Base-by-base conservation (phyloP, 176 grass and related monocot species). In the Eleusine coracana region DNA sequence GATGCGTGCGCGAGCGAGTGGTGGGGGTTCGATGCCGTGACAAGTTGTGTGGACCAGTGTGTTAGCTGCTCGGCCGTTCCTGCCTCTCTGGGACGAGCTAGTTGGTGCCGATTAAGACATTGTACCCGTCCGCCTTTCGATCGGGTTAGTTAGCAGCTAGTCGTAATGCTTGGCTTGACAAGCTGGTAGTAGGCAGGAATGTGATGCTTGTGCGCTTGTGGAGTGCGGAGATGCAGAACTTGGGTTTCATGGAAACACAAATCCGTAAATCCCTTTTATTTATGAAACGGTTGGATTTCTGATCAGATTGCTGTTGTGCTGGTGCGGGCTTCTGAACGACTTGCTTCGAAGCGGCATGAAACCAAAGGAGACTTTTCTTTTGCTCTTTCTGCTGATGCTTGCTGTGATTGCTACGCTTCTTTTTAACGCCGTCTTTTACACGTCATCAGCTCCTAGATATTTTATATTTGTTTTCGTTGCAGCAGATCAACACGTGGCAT, bases 271-370 rank as follows among this genome's bases (percentile, higher is more conserved):
- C 31, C 31, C 1, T 34, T 34, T 34, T 34, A 34, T 38, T 21
- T 76, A 54, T 70, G 5, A 79, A 84, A 49, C 36, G 72, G 38
- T 66, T 76, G 17, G 65, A 66, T 66, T 80, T 59, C 58, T 25
- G 25, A 25, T 25, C 0, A 25, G 25, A 25, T 25, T 25, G 25
- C 25, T 25, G 25, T 25, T 25, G 25, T 25, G 73, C 51, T 38
- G 12, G 51, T 58, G 34, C 10, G n/a, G 9, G 2, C n/a, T 61
- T 60, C 25, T 61, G 58, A 61, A 61, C 10, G 6, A 61, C n/a
- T 61, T 60, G 56, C 56, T 60, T 62, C 7, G 21, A 21, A 16
- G 49, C 9, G 46, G 31, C 52, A 39, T 29, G 51, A 39, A 21
- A 51, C 31, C 41, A 68, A 3, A 10, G 66, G 16, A 9, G 65